Base-by-base conservation (phyloP, 495 filamentous ascomycete species). In the Xylaria grammica region DNA sequence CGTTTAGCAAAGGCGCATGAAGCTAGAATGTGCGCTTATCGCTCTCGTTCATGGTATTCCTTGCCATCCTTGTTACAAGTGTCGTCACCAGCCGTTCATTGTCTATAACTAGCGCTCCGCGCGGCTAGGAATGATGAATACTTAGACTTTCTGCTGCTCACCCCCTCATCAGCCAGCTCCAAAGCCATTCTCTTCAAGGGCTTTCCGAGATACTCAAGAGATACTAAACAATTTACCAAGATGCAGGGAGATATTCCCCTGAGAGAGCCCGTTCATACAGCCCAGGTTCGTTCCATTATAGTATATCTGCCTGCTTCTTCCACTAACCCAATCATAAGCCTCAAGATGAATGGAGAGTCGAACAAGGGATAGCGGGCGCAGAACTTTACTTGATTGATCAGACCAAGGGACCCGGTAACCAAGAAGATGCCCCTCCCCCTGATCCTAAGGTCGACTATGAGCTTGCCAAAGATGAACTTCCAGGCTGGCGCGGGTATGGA, bases 321-420 rank as follows among this genome's bases (percentile, higher is more conserved):
- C 1, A 26, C 44, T 64, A 56, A 64, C 42, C 5, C 15, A 8
- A 27, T n/a, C 13, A 7, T 40, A 42, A 82, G 62, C 79, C 79
- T 11, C 76, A 74, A 10, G 81, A 84, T 72, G 80, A 86, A 63
- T 86, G 84, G 84, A 81, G 74, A 59, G 72, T 84, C 38, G 84
- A 86, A 50, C 82, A 86, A 67, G 84, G 82, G 10, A 60, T 86
- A 38, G 71, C 72, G 4, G 78, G 72, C 30, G 73, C 77, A 57
- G 78, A 80, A 56, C 67, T 84, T 20, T 81, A 81, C 10, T 72
- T 83, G 26, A 71, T 83, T 20, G 81, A 84, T 60, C 81, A 82
- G 64, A 79, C 74, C 3, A 75, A 72, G 15, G 50, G 34, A 8
- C 69, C 75, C 11, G 74, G 71, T 0, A 44, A 71, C 24, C 32